Conservation (phyloP, 176 grass and related monocot genomes). For the Lolium rigidum region DNA sequence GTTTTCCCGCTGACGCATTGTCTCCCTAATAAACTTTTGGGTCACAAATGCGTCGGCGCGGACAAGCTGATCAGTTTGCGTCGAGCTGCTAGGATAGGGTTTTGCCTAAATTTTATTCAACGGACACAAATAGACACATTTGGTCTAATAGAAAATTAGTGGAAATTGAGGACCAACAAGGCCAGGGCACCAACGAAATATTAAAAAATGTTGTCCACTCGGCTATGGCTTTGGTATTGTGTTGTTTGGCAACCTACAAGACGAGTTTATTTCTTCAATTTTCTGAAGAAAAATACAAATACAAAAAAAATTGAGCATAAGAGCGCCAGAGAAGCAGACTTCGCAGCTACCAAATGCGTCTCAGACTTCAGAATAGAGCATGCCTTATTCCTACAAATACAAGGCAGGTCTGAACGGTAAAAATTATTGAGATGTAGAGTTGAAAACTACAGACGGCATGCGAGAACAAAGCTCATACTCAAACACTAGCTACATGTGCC, state of each 20-base stretch:
- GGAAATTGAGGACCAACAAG: too few relatives aligned
- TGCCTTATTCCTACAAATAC: conserved; percentile 34
- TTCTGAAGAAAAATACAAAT: background rate
- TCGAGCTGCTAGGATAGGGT: too few relatives aligned
- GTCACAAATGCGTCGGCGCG: too few relatives aligned
- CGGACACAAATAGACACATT: too few relatives aligned
- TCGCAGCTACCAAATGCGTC: conserved; percentile 5
- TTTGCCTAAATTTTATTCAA: too few relatives aligned
- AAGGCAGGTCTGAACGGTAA: background rate
- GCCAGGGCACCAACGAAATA: too few relatives aligned
- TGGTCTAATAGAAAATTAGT: too few relatives aligned
- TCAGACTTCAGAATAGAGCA: conserved; percentile 17
- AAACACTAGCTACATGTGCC: conserved; percentile 47
- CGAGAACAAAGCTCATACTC: conserved; percentile 43
- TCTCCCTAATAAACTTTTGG: too few relatives aligned
- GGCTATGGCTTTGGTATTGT: background rate
- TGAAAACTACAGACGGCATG: conserved; percentile 37
- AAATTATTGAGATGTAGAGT: conserved; percentile 43
- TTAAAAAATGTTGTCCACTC: too few relatives aligned
- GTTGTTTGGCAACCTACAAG: background rate
- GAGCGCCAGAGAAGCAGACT: background rate
- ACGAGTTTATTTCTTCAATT: background rate
- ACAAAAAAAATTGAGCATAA: background rate
- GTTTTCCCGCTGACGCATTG: too few relatives aligned
- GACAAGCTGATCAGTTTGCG: too few relatives aligned